Evolutionary conservation across 169 alveolate species (phyloP), one percentile per base, ranked within the genome.

Genomic region (Eimeria necatrix): DNA sequence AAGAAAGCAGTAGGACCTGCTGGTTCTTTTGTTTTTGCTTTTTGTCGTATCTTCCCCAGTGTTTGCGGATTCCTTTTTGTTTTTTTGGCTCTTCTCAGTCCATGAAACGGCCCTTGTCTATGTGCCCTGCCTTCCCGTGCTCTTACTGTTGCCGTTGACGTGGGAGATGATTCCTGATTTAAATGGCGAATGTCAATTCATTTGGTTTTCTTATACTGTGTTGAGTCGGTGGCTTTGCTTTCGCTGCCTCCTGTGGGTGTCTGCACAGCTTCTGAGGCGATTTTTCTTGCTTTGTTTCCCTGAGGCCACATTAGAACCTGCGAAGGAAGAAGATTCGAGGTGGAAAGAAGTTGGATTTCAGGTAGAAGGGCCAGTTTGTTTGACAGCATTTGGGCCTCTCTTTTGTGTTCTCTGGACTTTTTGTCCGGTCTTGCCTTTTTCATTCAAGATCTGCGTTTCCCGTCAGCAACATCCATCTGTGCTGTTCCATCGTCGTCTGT

Each of bases 271-370:
- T 41, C 90, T 81, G 12, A 32, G 64, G 53, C 48, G 73, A 16
- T 53, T 81, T 41, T 81, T 81, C 41, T 46, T 52, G 24, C 73
- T 81, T 18, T 81, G 90, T 49, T 81, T 81, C 32, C 90, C 90
- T 4, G 73, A 81, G 90, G 90, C 90, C 8, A 51, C 52, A 3
- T 46, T 16, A 14, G 74, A 81, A 53, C 51, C 52, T n/a, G 5
- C 5, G 5, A 10, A 12, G 41, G 90, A 81, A 49, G 90, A 81
- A 81, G 73, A 81, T 20, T 51, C 70, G 7, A 70, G 90, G 3
- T 81, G 90, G 90, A 14, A 61, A 26, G 70, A 81, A 14, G 59
- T 81, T 81, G 90, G 90, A 5, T 81, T 81, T 53, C 90, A 81
- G 90, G 90, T 81, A 32, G 6, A 18, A 51, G 51, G 46, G 32